A percentile compares a stretch with the other conserved stretches of the same genome.
Conservation (phyloP, 208 protist genomes). For the Leishmania major region DNA sequence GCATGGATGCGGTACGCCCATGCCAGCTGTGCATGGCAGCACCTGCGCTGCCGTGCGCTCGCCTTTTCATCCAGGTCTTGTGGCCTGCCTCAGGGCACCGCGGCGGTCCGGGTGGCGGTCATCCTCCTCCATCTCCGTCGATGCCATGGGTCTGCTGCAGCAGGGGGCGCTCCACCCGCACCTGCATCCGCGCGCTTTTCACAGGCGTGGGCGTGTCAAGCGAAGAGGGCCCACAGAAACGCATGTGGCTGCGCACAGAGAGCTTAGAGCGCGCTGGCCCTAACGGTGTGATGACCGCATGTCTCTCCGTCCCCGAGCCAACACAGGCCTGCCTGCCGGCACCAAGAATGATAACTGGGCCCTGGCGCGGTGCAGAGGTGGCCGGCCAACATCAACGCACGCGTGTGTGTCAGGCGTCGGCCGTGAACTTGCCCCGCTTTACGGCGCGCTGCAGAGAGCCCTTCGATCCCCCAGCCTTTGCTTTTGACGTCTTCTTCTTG, state of each 20-base stretch:
- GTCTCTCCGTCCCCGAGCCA: background rate
- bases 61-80: background rate
- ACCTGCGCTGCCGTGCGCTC: background rate
- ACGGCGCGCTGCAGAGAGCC: conserved; percentile 23
- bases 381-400: no score
- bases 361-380: background rate
- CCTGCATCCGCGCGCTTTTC: no score
- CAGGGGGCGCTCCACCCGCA: no score
- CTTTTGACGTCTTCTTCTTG: conserved; percentile 70
- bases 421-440: conserved; percentile 13
- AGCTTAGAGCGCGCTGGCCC: no score
- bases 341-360: background rate
- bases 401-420: conserved; percentile 9
- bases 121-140: no score
- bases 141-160: no score
- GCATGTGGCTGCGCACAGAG: background rate
- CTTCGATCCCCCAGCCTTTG: conserved; percentile 22
- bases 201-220: no score
- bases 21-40: background rate
- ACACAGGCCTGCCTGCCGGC: background rate
- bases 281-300: background rate
- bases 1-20: background rate
- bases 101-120: no score
- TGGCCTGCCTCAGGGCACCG: no score
- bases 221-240: no score